These are phyloP conservation scores for Nakaseomyces sp. DNA, from an alignment of 1,139 yeast genomes.

Conservation along the genomic window DNA sequence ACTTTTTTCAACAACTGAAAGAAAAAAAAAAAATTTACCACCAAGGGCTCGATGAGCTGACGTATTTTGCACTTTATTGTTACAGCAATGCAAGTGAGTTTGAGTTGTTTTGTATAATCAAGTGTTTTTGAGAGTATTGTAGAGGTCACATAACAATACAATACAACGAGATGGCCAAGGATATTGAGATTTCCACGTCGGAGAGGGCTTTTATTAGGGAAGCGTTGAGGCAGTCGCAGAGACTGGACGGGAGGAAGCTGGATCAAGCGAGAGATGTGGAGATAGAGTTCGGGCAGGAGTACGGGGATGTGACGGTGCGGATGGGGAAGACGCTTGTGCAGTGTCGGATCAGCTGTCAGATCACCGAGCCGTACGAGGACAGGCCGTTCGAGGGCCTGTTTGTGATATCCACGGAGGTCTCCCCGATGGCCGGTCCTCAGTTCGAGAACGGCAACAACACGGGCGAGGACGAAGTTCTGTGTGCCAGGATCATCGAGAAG, in stretches of 20 bases:
- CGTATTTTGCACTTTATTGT: no score
- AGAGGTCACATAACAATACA: no score
- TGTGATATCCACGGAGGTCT: conserved; percentile 72
- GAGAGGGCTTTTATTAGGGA: conserved; percentile 56
- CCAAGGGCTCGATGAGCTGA: not conserved
- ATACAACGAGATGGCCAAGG: conserved; percentile 53
- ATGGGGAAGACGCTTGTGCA: conserved; percentile 71
- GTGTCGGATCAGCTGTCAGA: conserved; percentile 70
- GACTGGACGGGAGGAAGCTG: conserved; percentile 62
- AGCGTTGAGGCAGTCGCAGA: conserved; percentile 50
- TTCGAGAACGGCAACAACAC: conserved; percentile 63
- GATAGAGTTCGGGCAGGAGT: conserved; percentile 57
- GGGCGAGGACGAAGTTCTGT: conserved; percentile 68
- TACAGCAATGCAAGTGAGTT: no score
- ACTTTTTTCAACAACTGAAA: not conserved
- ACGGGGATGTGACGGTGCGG: conserved; percentile 70
- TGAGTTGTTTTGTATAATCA: no score
- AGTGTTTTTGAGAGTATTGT: no score
- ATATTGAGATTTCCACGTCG: conserved; percentile 54
- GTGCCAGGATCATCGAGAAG: conserved; percentile 78
- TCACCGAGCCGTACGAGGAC: conserved; percentile 79
- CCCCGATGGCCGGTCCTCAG: conserved; percentile 81
- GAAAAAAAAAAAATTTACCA: no score
- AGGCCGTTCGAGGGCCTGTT: conserved; percentile 92
- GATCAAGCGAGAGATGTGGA: conserved; percentile 56